phyloP scores from a whole-genome alignment of 2,329 filamentous ascomycete species.

The Rhynchosporium secalis region DNA sequence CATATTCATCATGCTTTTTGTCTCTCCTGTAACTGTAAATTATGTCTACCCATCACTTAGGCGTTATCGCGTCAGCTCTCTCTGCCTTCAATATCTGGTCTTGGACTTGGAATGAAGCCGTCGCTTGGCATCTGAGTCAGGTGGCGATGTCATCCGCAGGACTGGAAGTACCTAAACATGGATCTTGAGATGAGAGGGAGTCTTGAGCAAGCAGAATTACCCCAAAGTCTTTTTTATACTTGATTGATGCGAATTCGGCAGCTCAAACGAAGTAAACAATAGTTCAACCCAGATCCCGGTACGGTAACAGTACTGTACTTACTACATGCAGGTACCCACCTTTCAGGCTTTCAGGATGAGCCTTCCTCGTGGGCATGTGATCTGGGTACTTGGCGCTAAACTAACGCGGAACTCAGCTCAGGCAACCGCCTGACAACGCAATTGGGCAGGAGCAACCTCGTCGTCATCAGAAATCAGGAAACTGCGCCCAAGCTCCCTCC shows the following conservation, averaged over 20 bases:
- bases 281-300: no score
- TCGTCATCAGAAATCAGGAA: conserved; percentile 3
- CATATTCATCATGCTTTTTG: no score
- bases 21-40: no score
- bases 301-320: no score
- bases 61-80: not conserved
- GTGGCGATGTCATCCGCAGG: not conserved
- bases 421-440: conserved; percentile 5
- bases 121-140: not conserved
- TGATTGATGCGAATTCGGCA: no score
- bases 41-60: not conserved
- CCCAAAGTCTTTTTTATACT: no score
- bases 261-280: no score
- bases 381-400: not conserved
- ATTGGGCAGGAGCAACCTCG: not conserved
- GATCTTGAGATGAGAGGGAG: no score
- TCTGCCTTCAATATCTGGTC: not conserved
- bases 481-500: not conserved
- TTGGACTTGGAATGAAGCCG: not conserved
- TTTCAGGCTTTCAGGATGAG: no score
- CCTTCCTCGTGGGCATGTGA: not conserved
- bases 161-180: not conserved
- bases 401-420: not conserved
- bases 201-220: not conserved
- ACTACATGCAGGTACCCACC: conserved; percentile 6